These are phyloP conservation scores for Iris macrosiphon DNA, from an alignment of 106 monocot genomes.

Conservation along the genomic window DNA sequence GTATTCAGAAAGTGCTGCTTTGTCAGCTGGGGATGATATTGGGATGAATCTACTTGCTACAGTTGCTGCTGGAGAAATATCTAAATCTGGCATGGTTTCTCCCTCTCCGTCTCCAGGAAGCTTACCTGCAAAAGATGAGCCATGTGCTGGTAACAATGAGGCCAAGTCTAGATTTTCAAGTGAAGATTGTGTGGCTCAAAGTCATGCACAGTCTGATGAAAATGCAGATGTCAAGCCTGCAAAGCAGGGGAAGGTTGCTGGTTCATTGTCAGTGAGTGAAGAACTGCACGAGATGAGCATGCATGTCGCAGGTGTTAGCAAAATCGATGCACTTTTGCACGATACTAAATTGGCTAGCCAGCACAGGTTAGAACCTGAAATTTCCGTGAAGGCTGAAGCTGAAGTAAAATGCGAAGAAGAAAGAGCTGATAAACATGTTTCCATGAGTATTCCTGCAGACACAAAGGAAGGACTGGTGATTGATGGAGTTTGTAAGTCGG, in stretches of 20 bases:
- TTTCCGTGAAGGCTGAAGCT: constrained; percentile 4
- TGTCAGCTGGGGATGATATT: constrained; percentile 43
- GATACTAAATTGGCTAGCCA: constrained; percentile 14
- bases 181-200: constrained; percentile 5
- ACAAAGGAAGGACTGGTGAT: constrained; percentile 4
- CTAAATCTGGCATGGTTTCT: constrained; percentile 34
- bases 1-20: constrained; percentile 33
- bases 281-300: not conserved
- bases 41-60: constrained; percentile 63
- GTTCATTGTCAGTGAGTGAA: constrained; percentile 11
- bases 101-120: constrained; percentile 26
- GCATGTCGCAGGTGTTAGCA: not conserved
- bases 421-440: not conserved
- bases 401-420: constrained; percentile 7
- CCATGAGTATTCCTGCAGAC: not conserved
- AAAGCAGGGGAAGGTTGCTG: constrained; percentile 23
- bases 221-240: constrained; percentile 16
- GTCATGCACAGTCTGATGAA: constrained; percentile 13
- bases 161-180: constrained; percentile 11
- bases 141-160: constrained; percentile 9
- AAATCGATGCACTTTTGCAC: not conserved
- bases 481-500: constrained; percentile 1
- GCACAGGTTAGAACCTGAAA: not conserved
- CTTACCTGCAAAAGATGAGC: constrained; percentile 19
- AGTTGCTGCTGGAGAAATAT: constrained; percentile 58